phyloP scores from a whole-genome alignment of 2,329 filamentous ascomycete genomes.

The Trichoderma hamatum region DNA sequence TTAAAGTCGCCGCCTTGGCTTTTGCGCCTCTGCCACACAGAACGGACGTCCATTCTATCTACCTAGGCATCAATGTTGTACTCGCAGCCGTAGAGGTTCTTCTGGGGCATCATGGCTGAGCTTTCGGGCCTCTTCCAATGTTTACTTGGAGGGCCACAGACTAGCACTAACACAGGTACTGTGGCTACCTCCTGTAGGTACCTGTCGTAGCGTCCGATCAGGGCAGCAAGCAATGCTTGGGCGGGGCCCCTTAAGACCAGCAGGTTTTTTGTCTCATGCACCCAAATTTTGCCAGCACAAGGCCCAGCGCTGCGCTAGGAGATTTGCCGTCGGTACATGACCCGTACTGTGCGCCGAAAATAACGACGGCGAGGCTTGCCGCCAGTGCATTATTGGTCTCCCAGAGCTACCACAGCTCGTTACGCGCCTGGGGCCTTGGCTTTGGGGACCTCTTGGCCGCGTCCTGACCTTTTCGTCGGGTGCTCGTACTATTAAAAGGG shows the following conservation, averaged over 20 bases:
- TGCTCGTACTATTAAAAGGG: slow-evolving; percentile 21
- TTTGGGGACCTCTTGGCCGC: neutral
- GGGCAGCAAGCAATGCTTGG: slow-evolving; percentile 1
- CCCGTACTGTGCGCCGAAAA: slow-evolving; percentile 21
- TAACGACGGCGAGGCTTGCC: neutral
- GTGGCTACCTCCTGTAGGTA: neutral
- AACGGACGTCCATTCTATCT: neutral
- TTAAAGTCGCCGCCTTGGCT: slow-evolving; percentile 17
- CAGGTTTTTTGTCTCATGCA: slow-evolving; percentile 6
- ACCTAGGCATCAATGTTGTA: neutral
- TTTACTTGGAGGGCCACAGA: neutral
- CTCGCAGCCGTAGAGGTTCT: neutral
- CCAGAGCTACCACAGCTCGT: neutral
- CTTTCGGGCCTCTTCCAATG: neutral
- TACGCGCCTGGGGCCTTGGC: slow-evolving; percentile 11
- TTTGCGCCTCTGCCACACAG: neutral
- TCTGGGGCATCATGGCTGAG: neutral
- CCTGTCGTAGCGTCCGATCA: neutral
- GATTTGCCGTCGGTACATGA: slow-evolving; percentile 13
- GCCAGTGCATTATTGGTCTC: slow-evolving; percentile 5
- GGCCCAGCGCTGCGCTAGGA: neutral
- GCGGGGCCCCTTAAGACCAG: slow-evolving; percentile 13
- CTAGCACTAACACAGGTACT: neutral
- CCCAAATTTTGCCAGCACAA: neutral
- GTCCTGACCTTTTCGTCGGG: neutral